Percentiles rank a stretch among this genome's conserved stretches.
These are phyloP conservation scores for Protomyces gravidus DNA, from an alignment of 1,139 yeast genomes.

Conservation along the genomic window DNA sequence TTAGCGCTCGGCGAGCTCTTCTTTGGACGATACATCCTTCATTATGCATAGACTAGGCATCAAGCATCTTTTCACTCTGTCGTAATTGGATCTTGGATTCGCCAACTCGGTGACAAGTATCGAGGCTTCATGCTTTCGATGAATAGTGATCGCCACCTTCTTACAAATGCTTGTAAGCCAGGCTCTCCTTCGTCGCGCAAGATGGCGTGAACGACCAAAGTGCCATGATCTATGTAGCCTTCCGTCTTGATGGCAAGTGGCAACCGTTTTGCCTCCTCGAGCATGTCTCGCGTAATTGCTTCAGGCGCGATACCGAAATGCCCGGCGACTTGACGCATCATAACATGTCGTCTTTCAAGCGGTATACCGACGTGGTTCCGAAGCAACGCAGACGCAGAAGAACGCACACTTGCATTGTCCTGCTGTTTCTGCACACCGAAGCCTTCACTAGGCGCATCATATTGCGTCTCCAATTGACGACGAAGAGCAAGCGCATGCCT, in stretches of 20 bases:
- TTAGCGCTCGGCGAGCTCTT: neutral
- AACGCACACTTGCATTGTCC: neutral
- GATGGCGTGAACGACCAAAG: slow-evolving; percentile 1
- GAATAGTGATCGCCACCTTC: slow-evolving; percentile 12
- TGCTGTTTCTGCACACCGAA: slow-evolving; percentile 5
- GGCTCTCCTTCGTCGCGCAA: neutral
- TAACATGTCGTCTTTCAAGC: neutral
- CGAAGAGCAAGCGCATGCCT: slow-evolving; percentile 1
- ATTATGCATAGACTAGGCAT: neutral
- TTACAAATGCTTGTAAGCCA: slow-evolving; percentile 4
- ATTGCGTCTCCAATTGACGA: neutral
- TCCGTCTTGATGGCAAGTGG: neutral
- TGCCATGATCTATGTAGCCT: slow-evolving; percentile 4
- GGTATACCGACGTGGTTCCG: slow-evolving; percentile 1
- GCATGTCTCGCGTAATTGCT: neutral
- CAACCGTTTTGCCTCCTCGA: neutral
- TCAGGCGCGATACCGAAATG: neutral
- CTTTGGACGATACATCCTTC: neutral
- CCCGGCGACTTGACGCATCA: neutral
- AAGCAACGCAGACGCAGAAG: slow-evolving; percentile 10
- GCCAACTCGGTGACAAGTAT: neutral
- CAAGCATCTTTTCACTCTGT: neutral
- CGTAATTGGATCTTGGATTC: slow-evolving; percentile 10
- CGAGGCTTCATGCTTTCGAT: slow-evolving; percentile 5
- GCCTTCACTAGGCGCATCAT: slow-evolving; percentile 12